Evolutionary conservation across 2,329 filamentous ascomycete species (phyloP), one percentile per base, ranked within the genome.

Genomic region (Verticillium albo-atrum): DNA sequence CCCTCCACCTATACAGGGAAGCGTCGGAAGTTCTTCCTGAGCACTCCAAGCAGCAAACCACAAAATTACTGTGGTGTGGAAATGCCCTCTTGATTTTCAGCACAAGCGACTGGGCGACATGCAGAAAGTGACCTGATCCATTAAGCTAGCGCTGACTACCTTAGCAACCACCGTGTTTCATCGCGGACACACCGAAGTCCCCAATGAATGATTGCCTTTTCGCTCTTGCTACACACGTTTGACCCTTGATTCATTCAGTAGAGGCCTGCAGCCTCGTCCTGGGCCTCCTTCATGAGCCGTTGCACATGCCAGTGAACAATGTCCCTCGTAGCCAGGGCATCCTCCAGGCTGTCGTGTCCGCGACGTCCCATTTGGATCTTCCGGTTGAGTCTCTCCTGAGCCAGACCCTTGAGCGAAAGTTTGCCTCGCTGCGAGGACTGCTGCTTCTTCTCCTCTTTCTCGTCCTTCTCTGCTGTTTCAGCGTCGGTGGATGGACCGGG

Each of bases 301-400:
- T 53, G 47, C 37, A 74, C 62, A 56, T 74, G 71, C 74, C 75
- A 78, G 53, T 74, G 66, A 4, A 74, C 66, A 35, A 81, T 59
- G 60, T 80, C 77, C 14, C 79, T 67, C 4, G 73, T 71, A 0
- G 77, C 77, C 54, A 78, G 62, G 4, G 77, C 77, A 61, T 81
- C 78, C 62, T 81, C 77, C 17, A 78, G 53, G 57, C 76, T 79
- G 61, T 79, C 75, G 58, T 79, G 77, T 7, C 72, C 73, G 26
- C 56, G 58, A 9, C 66, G 67, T 3, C 67, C 69, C 9, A 67
- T 63, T 60, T 77, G 79, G 27, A 82, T 79, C 1, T 65, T 59
- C n/a, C 74, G 69, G 14, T 68, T 65, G 2, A 82, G 69, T 25
- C 76, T 67, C 37, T 71, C 67, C 6, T 66, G 63, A 0, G 74